These are phyloP conservation scores for Flaveria sonorensis DNA, from an alignment of 129 eudicot genomes.

Conservation along the genomic window DNA sequence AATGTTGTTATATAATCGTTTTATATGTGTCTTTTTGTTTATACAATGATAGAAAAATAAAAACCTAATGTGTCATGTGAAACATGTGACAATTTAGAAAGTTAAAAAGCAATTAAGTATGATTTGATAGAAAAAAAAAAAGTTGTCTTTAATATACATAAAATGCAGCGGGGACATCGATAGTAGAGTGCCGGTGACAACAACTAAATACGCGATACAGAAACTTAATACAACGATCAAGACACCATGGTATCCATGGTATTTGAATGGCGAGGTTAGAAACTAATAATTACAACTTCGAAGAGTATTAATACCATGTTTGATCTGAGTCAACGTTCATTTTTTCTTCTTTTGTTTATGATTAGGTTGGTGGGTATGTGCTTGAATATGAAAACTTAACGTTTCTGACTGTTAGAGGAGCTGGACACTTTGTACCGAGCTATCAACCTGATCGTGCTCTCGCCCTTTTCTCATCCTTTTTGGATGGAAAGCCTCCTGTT, in stretches of 20 bases:
- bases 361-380: conserved; percentile 57
- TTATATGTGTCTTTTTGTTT: not conserved
- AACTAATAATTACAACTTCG: conserved; percentile 3
- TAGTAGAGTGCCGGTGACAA: conserved; percentile 46
- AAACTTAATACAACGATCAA: conserved; percentile 39
- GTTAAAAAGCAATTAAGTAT: not conserved
- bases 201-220: conserved; percentile 51
- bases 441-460: conserved; percentile 57
- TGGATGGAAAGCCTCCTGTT: conserved; percentile 49
- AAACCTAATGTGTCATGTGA: not conserved
- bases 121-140: not conserved
- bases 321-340: not conserved
- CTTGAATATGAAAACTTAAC: conserved; percentile 54
- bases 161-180: conserved; percentile 58
- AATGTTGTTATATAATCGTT: no score
- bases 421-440: conserved; percentile 66
- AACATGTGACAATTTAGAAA: not conserved
- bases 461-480: conserved; percentile 41
- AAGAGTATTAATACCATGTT: not conserved
- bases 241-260: conserved; percentile 63
- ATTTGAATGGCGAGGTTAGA: conserved; percentile 49
- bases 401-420: conserved; percentile 56
- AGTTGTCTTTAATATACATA: not conserved
- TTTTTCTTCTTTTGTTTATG: not conserved
- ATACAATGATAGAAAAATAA: not conserved